Percentiles rank a stretch among this genome's conserved stretches.
These are phyloP conservation scores for Raffaelea arxii DNA, from an alignment of 2,329 filamentous ascomycete species.

Conservation along the genomic window DNA sequence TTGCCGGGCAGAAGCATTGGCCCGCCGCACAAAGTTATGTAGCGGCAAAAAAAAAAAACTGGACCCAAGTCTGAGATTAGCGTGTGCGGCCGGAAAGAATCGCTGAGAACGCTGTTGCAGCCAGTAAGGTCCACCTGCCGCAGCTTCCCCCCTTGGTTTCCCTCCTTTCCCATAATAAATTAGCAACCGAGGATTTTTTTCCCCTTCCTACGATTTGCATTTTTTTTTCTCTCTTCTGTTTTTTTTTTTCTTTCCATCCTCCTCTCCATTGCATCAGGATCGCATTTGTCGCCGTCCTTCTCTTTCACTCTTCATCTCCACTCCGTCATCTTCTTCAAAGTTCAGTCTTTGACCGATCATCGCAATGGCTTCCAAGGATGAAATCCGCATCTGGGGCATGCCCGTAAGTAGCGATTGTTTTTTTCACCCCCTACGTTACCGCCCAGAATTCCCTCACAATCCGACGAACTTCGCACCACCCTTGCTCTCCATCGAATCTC, in stretches of 20 bases:
- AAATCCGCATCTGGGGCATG: slow-evolving; percentile 56
- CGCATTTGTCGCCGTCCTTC: slow-evolving; percentile 11
- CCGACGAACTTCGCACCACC: neutral
- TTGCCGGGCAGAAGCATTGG: slow-evolving; percentile 8
- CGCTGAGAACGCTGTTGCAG: slow-evolving; percentile 30
- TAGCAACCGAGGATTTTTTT: slow-evolving; percentile 8
- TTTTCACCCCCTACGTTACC: neutral
- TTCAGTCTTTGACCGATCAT: slow-evolving; percentile 33
- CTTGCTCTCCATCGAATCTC: slow-evolving; percentile 6
- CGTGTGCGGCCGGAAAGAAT: slow-evolving; percentile 38
- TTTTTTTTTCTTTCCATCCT: slow-evolving; percentile 21
- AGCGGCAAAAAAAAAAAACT: slow-evolving; percentile 1
- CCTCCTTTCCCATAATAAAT: slow-evolving; percentile 5
- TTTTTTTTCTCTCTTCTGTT: slow-evolving; percentile 29
- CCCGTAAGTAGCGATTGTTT: slow-evolving; percentile 40
- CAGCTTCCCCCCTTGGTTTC: slow-evolving; percentile 3
- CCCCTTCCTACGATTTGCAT: slow-evolving; percentile 22
- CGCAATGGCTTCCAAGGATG: slow-evolving; percentile 46
- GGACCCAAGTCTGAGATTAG: slow-evolving; percentile 11
- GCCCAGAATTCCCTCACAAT: slow-evolving; percentile 19
- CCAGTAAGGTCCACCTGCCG: slow-evolving; percentile 1
- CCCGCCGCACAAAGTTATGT: neutral
- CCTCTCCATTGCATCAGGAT: slow-evolving; percentile 12
- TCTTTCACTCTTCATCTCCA: slow-evolving; percentile 27
- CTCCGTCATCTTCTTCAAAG: slow-evolving; percentile 27